Base-by-base conservation (phyloP, 2,329 filamentous ascomycete genomes). In the Talaromyces sp. region DNA sequence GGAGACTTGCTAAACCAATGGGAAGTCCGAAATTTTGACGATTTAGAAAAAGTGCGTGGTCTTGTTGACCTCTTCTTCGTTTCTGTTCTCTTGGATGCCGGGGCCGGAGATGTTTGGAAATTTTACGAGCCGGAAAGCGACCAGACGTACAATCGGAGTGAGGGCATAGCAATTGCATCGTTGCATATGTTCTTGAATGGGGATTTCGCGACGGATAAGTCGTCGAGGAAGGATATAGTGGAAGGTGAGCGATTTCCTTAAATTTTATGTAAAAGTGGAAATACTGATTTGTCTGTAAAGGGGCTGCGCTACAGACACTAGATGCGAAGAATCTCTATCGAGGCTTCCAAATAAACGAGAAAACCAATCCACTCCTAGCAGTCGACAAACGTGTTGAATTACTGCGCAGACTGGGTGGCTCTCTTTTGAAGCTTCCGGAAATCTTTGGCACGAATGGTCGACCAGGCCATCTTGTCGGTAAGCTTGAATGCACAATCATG, bases 41-140 rank as follows among this genome's bases (percentile, higher is more conserved):
- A 78, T 1, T 67, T 74, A 0, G 85, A 86, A 66, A 71, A 80
- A 3, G 82, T 83, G 0, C 82, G 85, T 2, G 80, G 85, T 0
- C 74, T 88, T 19, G 80, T 87, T 47, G 86, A 89, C 69, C 75
- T 89, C 8, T 89, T 88, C 74, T 83, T 88, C 52, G 84, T 87
- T 1, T 86, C 85, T 0, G 85, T 87, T 0, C 77, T 87, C 10
- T 75, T 87, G 0, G 85, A 87, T 69, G 85, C 61, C 5, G 61
- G 61, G n/a, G 50, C 61, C 7, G 61, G 50, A 10, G 61, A 63
- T 27, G 22, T 45, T 27, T 63, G 61, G 61, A 31, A 15, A n/a
- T 63, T 45, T 58, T n/a, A 33, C 9, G 61, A 63, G 31, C 31
- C 39, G 2, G 37, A 22, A n/a, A 41, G 17, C 3, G 52, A 15